phyloP scores from a whole-genome alignment of 306 rosid species.

The Lablab purpureus region DNA sequence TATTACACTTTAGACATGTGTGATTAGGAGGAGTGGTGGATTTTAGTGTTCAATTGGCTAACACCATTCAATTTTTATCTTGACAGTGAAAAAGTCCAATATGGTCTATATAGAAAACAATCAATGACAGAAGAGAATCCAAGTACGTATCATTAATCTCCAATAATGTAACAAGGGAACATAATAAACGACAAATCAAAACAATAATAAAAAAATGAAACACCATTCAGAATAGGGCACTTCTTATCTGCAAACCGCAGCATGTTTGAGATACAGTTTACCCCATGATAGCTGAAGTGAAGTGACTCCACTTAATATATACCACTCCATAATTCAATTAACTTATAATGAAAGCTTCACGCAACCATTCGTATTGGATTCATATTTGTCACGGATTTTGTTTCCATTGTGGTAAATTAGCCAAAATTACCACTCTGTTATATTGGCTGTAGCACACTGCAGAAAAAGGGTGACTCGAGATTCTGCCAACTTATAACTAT shows the following conservation, averaged over 20 bases:
- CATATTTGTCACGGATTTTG: not conserved
- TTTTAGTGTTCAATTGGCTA: conserved; percentile 32
- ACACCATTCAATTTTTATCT: conserved; percentile 32
- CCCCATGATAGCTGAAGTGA: conserved; percentile 26
- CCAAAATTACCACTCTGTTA: not conserved
- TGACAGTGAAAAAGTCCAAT: conserved; percentile 31
- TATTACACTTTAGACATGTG: conserved; percentile 32
- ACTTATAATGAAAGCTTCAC: not conserved
- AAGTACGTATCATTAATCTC: conserved; percentile 43
- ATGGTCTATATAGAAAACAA: conserved; percentile 31
- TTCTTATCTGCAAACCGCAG: conserved; percentile 20
- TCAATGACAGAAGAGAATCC: conserved; percentile 34
- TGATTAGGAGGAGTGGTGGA: not conserved
- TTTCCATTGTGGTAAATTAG: conserved; percentile 2
- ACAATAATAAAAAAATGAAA: conserved; percentile 3
- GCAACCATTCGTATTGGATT: not conserved
- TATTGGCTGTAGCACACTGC: conserved; percentile 1
- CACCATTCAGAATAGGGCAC: conserved; percentile 12
- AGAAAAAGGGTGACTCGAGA: conserved; percentile 6
- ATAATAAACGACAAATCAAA: conserved; percentile 28
- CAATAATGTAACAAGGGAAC: conserved; percentile 27
- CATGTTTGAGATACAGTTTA: conserved; percentile 26
- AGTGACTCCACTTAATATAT: conserved; percentile 27
- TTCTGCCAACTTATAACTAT: conserved; percentile 27
- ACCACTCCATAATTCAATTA: conserved; percentile 13